Conservation (phyloP, 2,329 filamentous ascomycete genomes). For the Botrytis sinoallii region DNA sequence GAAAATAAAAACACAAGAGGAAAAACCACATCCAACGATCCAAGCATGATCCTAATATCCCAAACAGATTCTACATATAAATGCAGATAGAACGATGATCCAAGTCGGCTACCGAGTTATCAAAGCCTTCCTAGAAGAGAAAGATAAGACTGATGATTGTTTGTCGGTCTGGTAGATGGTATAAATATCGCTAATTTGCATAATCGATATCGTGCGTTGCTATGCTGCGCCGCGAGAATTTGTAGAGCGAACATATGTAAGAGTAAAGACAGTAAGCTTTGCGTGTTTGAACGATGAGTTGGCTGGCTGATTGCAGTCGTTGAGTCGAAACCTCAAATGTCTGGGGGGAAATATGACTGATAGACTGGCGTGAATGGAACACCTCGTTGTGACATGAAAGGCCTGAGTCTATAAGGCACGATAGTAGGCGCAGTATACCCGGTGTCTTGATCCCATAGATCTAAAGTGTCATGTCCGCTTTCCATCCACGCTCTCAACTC, state of each 20-base stretch:
- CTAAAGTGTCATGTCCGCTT: background rate
- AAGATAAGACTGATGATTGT: background rate
- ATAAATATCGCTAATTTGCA: background rate
- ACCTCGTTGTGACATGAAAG: background rate
- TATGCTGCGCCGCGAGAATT: background rate
- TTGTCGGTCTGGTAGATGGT: background rate
- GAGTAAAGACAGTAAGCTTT: background rate
- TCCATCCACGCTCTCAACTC: slow-evolving; percentile 1
- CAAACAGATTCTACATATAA: background rate
- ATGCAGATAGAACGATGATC: background rate
- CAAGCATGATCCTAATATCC: background rate
- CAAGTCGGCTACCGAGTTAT: no score
- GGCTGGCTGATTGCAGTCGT: background rate
- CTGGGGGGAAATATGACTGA: background rate
- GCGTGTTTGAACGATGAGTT: background rate
- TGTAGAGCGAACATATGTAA: background rate
- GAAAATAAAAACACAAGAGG: background rate
- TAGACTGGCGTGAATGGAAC: background rate
- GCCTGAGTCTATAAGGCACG: background rate
- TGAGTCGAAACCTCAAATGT: background rate
- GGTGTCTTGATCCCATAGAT: background rate
- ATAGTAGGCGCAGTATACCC: background rate
- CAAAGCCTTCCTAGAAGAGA: background rate
- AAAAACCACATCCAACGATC: background rate
- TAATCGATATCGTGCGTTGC: background rate